Evolutionary conservation across 192 early-diverging fungal species (phyloP), one percentile per base, ranked within the genome.

Genomic region (Radiomyces spectabilis): DNA sequence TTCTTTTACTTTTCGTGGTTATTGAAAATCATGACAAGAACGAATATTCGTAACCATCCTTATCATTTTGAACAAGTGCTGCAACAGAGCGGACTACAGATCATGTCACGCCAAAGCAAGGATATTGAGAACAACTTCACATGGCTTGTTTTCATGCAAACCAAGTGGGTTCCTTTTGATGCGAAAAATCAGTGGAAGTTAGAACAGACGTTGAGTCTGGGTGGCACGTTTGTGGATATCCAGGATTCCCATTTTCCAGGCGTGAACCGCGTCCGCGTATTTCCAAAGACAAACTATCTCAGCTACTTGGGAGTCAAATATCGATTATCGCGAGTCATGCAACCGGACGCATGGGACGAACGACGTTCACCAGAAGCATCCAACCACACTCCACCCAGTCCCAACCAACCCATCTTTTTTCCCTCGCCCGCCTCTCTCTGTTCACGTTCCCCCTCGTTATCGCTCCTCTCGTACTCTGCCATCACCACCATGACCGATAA

Each of bases 211-310:
- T 24, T 57, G 5, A 32, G 26, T 35, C 43, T 57, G 18, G 55
- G 55, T 34, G 55, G 55, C 10, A 57, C 55, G 1, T 57, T 57
- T 57, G 55, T 57, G 13, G 55, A 57, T 25, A 57, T 57, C 47
- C 43, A 57, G n/a, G 55, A 57, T 35, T 38, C 26, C 33, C 30
- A 57, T 26, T 57, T 57, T 39, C 55, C 55, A 13, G 35, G 31
- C 4, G 55, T 57, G 8, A 57, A 57, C 9, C 30, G 55, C 21
- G 55, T 57, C 8, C 55, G 55, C 15, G 55, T 57, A 34, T 57
- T 57, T 24, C 55, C 55, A 19, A 35, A 44, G 27, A 29, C 55
- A 1, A 57, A 57, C 26, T 57, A 57, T 18, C 25, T 57, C 9
- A 47, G 43, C 21, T 57, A 57, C 39, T 35, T 57, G 16, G 55